A percentile compares a stretch with the other conserved stretches of the same genome.
These are phyloP conservation scores for Talaromyces piceae DNA, from an alignment of 2,329 filamentous ascomycete species.

Conservation along the genomic window DNA sequence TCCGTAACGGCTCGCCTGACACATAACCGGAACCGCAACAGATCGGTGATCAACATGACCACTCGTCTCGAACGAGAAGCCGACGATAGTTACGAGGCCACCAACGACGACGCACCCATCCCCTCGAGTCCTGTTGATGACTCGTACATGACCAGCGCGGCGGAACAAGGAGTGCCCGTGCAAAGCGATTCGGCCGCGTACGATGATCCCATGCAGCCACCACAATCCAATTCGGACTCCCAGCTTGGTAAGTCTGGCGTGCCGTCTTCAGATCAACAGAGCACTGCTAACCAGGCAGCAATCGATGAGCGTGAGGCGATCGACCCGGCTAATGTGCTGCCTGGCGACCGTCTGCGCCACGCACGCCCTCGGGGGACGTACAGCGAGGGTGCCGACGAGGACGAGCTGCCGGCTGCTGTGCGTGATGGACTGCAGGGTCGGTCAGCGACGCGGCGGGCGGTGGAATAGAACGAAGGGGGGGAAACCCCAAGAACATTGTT, in stretches of 20 bases:
- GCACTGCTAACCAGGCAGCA: neutral
- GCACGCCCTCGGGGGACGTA: conserved; percentile 13
- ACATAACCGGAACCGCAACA: neutral
- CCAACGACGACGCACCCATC: conserved; percentile 22
- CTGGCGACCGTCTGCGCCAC: conserved; percentile 13
- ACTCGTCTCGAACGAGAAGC: conserved; percentile 19
- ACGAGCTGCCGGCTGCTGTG: conserved; percentile 12
- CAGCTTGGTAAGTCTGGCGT: conserved; percentile 22
- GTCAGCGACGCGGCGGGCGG: conserved; percentile 5
- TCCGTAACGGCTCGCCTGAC: no score
- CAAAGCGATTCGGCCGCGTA: conserved; percentile 17
- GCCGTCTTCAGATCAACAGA: no score
- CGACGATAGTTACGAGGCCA: conserved; percentile 22
- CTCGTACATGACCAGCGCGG: conserved; percentile 16
- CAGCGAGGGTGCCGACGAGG: conserved; percentile 14
- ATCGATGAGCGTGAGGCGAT: neutral
- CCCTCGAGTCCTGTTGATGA: conserved; percentile 14
- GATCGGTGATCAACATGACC: conserved; percentile 17
- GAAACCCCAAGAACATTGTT: neutral
- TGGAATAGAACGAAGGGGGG: conserved; percentile 1
- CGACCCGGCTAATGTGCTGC: conserved; percentile 12
- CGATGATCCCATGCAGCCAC: conserved; percentile 24
- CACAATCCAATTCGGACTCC: conserved; percentile 20
- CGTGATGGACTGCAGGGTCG: conserved; percentile 3
- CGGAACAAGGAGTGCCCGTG: conserved; percentile 16